These are phyloP conservation scores for Neurospora sp. DNA, from an alignment of 495 filamentous ascomycete genomes.

Conservation along the genomic window DNA sequence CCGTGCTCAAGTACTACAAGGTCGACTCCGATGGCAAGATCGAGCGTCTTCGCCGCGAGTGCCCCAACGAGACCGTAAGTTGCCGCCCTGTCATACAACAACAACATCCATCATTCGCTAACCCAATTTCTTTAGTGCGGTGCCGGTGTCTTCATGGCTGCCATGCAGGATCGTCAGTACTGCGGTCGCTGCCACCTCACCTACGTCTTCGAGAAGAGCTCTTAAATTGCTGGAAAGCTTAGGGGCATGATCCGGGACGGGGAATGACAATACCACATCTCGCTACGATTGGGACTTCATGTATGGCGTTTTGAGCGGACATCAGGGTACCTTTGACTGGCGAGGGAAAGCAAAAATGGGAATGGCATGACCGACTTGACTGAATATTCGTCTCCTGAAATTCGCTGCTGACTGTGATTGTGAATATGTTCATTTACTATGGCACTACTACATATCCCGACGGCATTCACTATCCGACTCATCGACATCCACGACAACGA, in stretches of 20 bases:
- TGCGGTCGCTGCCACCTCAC: constrained; percentile 98
- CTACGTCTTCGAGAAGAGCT: constrained; percentile 92
- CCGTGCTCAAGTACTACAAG: constrained; percentile 99
- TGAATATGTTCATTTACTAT: neutral
- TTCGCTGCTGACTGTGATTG: neutral
- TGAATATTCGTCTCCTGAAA: neutral
- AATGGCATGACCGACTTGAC: constrained; percentile 13
- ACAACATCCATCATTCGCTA: constrained; percentile 18
- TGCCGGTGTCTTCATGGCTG: constrained; percentile 99
- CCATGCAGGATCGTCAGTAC: constrained; percentile 99
- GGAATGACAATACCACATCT: constrained; percentile 17
- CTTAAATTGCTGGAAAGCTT: constrained; percentile 12
- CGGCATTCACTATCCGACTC: too few species aligned
- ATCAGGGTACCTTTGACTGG: constrained; percentile 21
- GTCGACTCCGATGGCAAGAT: constrained; percentile 99
- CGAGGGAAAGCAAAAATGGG: constrained; percentile 28
- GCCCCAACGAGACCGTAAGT: constrained; percentile 81
- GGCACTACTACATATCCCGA: neutral
- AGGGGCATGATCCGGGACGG: constrained; percentile 6
- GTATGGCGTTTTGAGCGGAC: constrained; percentile 26
- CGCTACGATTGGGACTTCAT: constrained; percentile 19
- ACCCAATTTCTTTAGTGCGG: constrained; percentile 57
- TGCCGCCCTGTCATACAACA: too few species aligned
- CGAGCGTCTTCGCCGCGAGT: constrained; percentile 96
- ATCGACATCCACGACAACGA: too few species aligned